Evolutionary conservation across 2,329 filamentous ascomycete species (phyloP).

Genomic region (Exophiala xenobiotica): DNA sequence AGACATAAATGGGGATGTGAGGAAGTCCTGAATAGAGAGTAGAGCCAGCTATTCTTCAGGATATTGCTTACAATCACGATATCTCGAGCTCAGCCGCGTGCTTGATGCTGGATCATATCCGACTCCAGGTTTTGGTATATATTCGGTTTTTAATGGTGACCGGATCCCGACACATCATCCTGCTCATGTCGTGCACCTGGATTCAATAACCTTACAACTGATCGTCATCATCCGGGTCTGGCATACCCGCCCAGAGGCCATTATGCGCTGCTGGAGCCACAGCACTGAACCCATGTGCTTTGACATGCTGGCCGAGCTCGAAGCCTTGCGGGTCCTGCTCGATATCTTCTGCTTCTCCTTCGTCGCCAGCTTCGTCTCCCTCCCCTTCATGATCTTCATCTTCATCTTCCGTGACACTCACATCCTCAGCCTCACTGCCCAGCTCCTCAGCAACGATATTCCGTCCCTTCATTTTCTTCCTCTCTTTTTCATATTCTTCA

Average conservation of each 20-base stretch:
- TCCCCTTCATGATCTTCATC: constrained; percentile 20
- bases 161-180: too few species aligned
- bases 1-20: too few species aligned
- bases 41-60: too few species aligned
- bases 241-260: constrained; percentile 14
- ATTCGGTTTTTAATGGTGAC: too few species aligned
- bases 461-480: constrained; percentile 34
- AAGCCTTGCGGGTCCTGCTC: constrained; percentile 11
- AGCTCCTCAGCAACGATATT: constrained; percentile 44
- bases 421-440: constrained; percentile 46
- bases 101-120: too few species aligned
- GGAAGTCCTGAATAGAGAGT: too few species aligned
- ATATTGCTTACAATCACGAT: too few species aligned
- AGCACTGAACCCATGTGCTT: not conserved
- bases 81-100: too few species aligned
- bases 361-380: constrained; percentile 16
- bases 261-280: not conserved
- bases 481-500: constrained; percentile 32
- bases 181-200: not conserved
- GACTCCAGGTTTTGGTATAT: too few species aligned
- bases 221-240: constrained; percentile 24
- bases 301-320: not conserved
- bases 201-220: constrained; percentile 12
- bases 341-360: constrained; percentile 10
- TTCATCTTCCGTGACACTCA: constrained; percentile 31